Evolutionary conservation across 257 asterid genomes (phyloP).

Genomic region (Linaria vulgaris): DNA sequence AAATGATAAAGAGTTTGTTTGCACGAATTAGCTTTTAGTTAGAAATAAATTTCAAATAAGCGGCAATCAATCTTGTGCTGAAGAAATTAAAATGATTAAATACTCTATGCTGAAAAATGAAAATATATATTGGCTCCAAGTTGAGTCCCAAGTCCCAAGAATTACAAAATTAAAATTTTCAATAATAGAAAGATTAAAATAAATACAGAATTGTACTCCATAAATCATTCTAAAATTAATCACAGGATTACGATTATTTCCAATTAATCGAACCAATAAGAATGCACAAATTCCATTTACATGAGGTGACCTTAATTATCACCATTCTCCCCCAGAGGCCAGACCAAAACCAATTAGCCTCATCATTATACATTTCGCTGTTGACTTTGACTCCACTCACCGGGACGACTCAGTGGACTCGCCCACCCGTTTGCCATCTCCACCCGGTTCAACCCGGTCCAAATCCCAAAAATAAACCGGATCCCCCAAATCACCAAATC

Average conservation of each 20-base stretch:
- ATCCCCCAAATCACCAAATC: conserved; percentile 25
- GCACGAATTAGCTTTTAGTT: too few species aligned
- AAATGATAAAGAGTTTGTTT: too few species aligned
- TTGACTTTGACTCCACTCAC: conserved; percentile 26
- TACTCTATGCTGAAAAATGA: too few species aligned
- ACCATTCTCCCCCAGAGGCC: background rate
- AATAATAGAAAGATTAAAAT: too few species aligned
- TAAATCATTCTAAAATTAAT: background rate
- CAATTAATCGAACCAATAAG: conserved; percentile 19
- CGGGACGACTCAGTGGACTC: conserved; percentile 69
- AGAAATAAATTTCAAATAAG: too few species aligned
- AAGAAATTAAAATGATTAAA: too few species aligned
- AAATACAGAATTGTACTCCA: background rate
- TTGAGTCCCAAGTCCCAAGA: too few species aligned
- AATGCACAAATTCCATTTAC: conserved; percentile 13
- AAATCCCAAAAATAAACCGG: background rate
- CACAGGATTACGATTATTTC: conserved; percentile 7
- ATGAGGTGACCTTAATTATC: background rate
- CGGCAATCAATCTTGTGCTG: too few species aligned
- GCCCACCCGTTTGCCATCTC: conserved; percentile 59
- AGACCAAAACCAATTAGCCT: background rate
- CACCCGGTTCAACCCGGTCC: conserved; percentile 20
- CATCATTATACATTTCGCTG: background rate
- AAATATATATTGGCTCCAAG: too few species aligned
- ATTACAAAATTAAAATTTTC: too few species aligned